Evolutionary conservation across 2,329 filamentous ascomycete species (phyloP).

Genomic region (Aureobasidium mangrovei): DNA sequence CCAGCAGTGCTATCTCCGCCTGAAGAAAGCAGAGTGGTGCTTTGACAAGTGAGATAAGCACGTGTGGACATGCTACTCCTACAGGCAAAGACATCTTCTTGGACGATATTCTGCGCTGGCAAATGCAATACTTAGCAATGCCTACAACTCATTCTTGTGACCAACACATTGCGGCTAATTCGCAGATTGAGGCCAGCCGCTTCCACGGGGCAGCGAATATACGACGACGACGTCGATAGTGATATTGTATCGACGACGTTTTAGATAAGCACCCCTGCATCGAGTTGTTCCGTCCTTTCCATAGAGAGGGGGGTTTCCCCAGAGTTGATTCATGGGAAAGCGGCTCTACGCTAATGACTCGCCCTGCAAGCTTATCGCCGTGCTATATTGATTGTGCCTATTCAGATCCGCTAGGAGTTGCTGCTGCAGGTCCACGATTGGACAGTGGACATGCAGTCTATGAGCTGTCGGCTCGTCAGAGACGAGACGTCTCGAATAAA

Average conservation of each 20-base stretch:
- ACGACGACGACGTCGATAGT: no score
- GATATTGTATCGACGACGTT: no score
- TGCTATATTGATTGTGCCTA: neutral
- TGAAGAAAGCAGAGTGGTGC: constrained; percentile 3
- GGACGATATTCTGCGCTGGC: no score
- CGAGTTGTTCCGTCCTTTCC: neutral
- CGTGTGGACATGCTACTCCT: no score
- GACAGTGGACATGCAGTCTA: neutral
- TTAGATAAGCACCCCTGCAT: neutral
- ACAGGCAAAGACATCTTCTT: no score
- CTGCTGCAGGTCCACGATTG: neutral
- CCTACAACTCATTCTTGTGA: no score
- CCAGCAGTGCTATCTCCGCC: constrained; percentile 21
- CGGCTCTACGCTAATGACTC: neutral
- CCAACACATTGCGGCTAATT: no score
- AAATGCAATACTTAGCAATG: no score
- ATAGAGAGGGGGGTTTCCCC: no score
- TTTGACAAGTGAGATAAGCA: neutral
- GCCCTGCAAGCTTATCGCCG: constrained; percentile 1
- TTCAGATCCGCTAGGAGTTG: neutral
- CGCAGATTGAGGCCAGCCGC: no score
- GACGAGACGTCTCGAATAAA: neutral
- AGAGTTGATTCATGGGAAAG: neutral
- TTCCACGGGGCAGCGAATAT: no score
- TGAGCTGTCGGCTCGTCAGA: neutral